Conservation (phyloP, 352 stramenopile genomes). For the Nothophytophthora sp. region DNA sequence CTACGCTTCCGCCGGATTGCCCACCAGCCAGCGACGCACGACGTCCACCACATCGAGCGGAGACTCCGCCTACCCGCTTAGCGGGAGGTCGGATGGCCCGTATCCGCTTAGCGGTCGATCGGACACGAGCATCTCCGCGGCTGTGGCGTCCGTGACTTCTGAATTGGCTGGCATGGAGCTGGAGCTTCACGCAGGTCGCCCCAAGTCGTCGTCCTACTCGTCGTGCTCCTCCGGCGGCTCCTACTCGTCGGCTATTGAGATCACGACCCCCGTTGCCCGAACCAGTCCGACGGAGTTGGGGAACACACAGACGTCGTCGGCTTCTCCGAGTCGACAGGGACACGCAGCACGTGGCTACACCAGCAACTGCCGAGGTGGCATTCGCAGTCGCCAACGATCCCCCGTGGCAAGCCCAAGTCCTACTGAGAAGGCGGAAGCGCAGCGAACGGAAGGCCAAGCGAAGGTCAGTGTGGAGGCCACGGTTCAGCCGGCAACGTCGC, state of each 20-base stretch:
- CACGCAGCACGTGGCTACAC: slow-evolving; percentile 4
- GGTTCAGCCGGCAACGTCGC: neutral
- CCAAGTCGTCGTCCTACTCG: slow-evolving; percentile 20
- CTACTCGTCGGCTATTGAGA: slow-evolving; percentile 12
- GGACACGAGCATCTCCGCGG: slow-evolving; percentile 15
- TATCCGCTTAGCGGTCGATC: slow-evolving; percentile 13
- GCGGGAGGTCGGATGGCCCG: slow-evolving; percentile 9
- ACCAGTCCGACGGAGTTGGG: neutral
- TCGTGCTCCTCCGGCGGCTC: slow-evolving; percentile 17
- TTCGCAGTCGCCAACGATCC: slow-evolving; percentile 9
- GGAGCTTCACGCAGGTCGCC: slow-evolving; percentile 1
- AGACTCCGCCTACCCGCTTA: slow-evolving; percentile 2
- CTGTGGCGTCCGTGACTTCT: slow-evolving; percentile 11
- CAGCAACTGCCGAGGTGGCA: slow-evolving; percentile 19
- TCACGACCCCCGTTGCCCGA: slow-evolving; percentile 3
- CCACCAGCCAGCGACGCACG: neutral
- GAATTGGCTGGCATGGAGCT: slow-evolving; percentile 8
- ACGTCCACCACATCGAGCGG: slow-evolving; percentile 17
- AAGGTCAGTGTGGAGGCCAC: slow-evolving; percentile 5
- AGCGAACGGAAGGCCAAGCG: slow-evolving; percentile 3
- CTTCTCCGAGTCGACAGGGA: slow-evolving; percentile 7
- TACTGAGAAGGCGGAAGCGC: neutral
- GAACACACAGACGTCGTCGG: neutral
- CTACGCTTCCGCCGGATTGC: neutral
- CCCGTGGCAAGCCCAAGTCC: neutral